Conservation (phyloP, 139 green algal genomes). For the Chlamydomonas schloesseri region DNA sequence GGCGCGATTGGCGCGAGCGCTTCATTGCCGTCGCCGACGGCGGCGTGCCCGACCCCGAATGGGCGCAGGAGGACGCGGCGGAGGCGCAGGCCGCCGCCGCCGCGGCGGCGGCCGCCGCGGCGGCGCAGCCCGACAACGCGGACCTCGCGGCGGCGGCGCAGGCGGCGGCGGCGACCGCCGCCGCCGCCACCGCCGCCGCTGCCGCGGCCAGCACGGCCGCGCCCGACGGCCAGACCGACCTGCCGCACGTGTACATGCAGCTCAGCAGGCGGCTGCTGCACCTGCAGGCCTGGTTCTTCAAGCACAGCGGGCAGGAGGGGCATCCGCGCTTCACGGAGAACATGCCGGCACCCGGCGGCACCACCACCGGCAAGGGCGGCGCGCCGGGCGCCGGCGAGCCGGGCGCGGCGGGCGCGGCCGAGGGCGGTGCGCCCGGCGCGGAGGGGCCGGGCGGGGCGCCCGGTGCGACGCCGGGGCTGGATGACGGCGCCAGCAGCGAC, state of each 20-base stretch:
- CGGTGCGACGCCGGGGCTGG: neutral
- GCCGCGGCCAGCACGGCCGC: neutral
- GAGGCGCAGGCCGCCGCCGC: neutral
- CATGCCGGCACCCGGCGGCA: constrained; percentile 18
- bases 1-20: constrained; percentile 23
- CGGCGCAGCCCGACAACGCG: neutral
- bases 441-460: neutral
- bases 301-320: constrained; percentile 26
- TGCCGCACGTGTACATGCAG: constrained; percentile 8
- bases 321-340: constrained; percentile 37
- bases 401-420: neutral
- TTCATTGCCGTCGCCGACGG: constrained; percentile 8
- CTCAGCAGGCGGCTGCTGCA: constrained; percentile 19
- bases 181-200: neutral
- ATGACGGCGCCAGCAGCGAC: constrained; percentile 32
- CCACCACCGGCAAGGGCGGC: neutral
- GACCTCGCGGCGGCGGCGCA: neutral
- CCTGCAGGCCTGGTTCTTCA: constrained; percentile 34
- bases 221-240: neutral
- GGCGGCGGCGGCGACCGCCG: neutral
- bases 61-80: neutral
- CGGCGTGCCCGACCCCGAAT: constrained; percentile 5
- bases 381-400: neutral
- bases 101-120: neutral
- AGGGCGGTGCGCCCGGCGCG: neutral